Evolutionary conservation across 116 monocot species (phyloP).

Genomic region (Zostera marina): DNA sequence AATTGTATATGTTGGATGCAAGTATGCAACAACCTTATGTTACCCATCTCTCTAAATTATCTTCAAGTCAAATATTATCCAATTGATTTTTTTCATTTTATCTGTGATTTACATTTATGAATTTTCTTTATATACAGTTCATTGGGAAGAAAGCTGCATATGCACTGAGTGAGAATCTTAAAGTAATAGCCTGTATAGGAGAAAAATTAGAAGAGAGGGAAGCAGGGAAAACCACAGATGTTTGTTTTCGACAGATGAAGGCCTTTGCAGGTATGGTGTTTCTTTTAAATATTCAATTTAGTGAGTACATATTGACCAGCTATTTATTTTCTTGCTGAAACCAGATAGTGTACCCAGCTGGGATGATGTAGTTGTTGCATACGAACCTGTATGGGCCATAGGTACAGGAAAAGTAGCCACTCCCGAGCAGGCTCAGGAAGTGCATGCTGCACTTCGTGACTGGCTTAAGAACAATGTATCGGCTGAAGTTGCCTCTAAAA

Average conservation of each 20-base stretch:
- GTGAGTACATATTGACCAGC: no score
- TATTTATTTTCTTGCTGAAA: no score
- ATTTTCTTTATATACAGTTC: constrained; percentile 37
- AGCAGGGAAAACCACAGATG: constrained; percentile 97
- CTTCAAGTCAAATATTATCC: no score
- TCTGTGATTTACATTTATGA: background rate
- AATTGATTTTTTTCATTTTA: no score
- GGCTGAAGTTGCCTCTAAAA: constrained; percentile 63
- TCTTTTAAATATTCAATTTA: background rate
- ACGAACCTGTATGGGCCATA: constrained; percentile 99
- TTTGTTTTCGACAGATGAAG: constrained; percentile 84
- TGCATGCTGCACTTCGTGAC: constrained; percentile 78
- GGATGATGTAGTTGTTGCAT: constrained; percentile 83
- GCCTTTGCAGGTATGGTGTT: constrained; percentile 66
- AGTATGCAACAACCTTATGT: background rate
- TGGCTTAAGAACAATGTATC: constrained; percentile 96
- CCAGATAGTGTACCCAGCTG: constrained; percentile 73
- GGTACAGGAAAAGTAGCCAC: constrained; percentile 95
- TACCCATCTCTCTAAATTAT: no score
- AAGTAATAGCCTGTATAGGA: constrained; percentile 95
- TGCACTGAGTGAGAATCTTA: constrained; percentile 80
- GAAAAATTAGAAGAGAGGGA: constrained; percentile 95
- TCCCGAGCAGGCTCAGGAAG: constrained; percentile 95
- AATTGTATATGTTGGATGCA: background rate
- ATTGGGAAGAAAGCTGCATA: constrained; percentile 99